Base-by-base conservation (phyloP, 331 rosid species). In the Dryas integrifolia region DNA sequence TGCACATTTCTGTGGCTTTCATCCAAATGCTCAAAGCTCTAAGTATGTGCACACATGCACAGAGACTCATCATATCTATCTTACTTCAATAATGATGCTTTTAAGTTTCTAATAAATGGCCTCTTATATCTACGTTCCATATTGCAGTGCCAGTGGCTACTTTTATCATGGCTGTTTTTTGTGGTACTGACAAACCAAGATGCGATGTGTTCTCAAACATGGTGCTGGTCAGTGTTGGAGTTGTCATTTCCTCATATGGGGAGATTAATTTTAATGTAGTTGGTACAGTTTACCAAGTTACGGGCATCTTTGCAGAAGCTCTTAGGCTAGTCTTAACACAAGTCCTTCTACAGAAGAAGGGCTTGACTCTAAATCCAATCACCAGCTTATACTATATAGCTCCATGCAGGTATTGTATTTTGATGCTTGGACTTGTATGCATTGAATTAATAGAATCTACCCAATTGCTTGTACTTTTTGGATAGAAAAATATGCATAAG, bases 21-120 rank as follows among this genome's bases (percentile, higher is more conserved):
- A 90, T 95, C 82, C 99, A 95, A 86, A 95, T 95, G 98, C 98
- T 94, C 73, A 94, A 94, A 80, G 98, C 98, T 75, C 82, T 88
- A 70, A 92, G 98, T 92, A 88, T 44, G 97, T 81, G 39, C 48
- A 21, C 53, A 48, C 21, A 59, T 12, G 4, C 9, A 15, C 56
- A 21, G 30, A 21, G 68, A 59, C 38, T 10, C 21, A n/a, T 9
- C 18, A 3, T 16, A 9, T 47, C 1, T 18, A 30, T 59, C 51
- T 35, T 15, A 59, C 68, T 45, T 46, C 38, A 46, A 3, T 15
- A 72, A 46, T 46, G n/a, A 40, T 57, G 4, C 60, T 66, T 50
- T 38, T 65, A 10, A 62, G 35, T 41, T 41, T n/a, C 61, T 59
- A 46, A 30, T 5, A 58, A n/a, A 58, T 70, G 56, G 44, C 80